These are phyloP conservation scores for Albifimbria verrucaria DNA, from an alignment of 2,329 filamentous ascomycete species.

Conservation along the genomic window DNA sequence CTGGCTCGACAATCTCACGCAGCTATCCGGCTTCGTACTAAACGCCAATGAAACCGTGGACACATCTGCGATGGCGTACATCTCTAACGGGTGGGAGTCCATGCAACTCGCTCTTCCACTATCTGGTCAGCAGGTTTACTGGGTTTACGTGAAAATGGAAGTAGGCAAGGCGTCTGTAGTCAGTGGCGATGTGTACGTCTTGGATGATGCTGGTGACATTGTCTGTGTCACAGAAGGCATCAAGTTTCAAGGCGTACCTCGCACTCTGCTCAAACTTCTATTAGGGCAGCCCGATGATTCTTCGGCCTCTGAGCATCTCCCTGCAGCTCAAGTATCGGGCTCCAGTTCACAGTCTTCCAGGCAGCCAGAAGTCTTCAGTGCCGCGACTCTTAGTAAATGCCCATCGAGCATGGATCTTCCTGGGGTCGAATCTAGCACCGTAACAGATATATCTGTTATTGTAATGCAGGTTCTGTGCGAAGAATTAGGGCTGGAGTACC, in stretches of 20 bases:
- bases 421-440: background rate
- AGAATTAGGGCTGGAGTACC: background rate
- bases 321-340: too few relatives aligned
- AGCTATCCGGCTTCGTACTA: slow-evolving; percentile 47
- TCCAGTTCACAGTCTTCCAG: background rate
- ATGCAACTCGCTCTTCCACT: slow-evolving; percentile 48
- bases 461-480: too few relatives aligned
- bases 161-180: slow-evolving; percentile 33
- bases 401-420: background rate
- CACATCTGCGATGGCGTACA: slow-evolving; percentile 50
- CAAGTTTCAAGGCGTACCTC: background rate
- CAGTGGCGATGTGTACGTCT: slow-evolving; percentile 1
- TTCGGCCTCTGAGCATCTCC: background rate
- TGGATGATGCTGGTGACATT: slow-evolving; percentile 40
- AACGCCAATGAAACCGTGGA: slow-evolving; percentile 56
- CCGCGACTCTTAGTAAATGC: background rate
- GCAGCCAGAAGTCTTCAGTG: background rate
- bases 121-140: slow-evolving; percentile 43
- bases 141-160: slow-evolving; percentile 57
- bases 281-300: background rate
- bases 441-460: background rate
- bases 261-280: background rate
- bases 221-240: slow-evolving; percentile 22
- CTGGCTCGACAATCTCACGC: slow-evolving; percentile 9
- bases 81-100: slow-evolving; percentile 56